Conservation (phyloP, 768 basidiomycete genomes). For the Filobasidium wieringae region DNA sequence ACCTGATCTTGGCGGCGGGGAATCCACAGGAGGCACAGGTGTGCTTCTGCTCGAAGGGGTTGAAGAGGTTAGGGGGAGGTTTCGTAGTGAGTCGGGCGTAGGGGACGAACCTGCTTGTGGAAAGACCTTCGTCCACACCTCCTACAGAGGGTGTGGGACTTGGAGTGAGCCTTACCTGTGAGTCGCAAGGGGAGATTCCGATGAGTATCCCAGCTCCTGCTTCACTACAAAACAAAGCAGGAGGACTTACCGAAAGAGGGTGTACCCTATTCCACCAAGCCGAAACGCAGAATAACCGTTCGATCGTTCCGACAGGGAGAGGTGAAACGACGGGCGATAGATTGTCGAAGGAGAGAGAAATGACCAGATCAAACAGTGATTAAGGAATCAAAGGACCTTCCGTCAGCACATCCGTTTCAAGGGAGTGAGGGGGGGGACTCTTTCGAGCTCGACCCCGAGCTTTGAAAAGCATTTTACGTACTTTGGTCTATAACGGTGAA, state of each 20-base stretch:
- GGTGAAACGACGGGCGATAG: background rate
- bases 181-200: background rate
- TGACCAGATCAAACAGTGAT: conserved; percentile 31
- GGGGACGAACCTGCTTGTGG: conserved; percentile 60
- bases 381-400: conserved; percentile 55
- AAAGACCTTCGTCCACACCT: conserved; percentile 91
- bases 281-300: background rate
- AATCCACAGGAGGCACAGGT: conserved; percentile 90
- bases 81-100: background rate
- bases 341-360: conserved; percentile 14
- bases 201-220: conserved; percentile 6
- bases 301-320: background rate
- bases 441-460: too few relatives aligned
- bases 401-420: conserved; percentile 44
- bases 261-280: conserved; percentile 56
- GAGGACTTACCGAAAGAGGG: conserved; percentile 76
- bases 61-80: background rate
- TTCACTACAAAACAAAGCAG: background rate
- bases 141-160: conserved; percentile 92
- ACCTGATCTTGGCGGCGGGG: conserved; percentile 86
- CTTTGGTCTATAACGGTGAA: background rate
- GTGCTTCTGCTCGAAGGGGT: background rate
- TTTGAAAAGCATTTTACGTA: background rate
- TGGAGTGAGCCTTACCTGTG: conserved; percentile 86
- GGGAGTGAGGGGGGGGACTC: background rate